These are phyloP conservation scores for Scheffersomyces cryptocercus DNA, from an alignment of 1,139 yeast species.

Conservation along the genomic window DNA sequence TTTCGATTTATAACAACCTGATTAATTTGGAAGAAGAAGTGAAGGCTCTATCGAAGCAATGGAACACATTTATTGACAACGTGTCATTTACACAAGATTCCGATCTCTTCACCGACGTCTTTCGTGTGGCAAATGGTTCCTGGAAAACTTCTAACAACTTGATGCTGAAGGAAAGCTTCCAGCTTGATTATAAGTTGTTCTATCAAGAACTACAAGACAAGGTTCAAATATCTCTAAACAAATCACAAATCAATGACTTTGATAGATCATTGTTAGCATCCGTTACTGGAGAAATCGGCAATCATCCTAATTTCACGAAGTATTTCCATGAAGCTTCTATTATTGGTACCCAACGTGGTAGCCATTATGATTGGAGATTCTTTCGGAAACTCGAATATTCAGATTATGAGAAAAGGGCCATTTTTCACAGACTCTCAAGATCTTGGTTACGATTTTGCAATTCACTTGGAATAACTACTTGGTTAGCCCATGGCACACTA, in stretches of 20 bases:
- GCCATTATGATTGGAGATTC: slow-evolving; percentile 44
- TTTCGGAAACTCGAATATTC: slow-evolving; percentile 28
- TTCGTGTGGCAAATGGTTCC: background rate
- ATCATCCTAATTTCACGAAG: slow-evolving; percentile 5
- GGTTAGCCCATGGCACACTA: slow-evolving; percentile 64
- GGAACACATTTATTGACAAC: background rate
- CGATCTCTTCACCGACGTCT: slow-evolving; percentile 1
- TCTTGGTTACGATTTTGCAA: slow-evolving; percentile 58
- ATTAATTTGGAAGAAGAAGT: background rate
- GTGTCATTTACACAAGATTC: background rate
- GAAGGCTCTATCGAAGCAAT: background rate
- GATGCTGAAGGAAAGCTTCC: slow-evolving; percentile 4
- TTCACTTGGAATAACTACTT: slow-evolving; percentile 43
- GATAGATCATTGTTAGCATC: slow-evolving; percentile 6
- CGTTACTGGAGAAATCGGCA: background rate
- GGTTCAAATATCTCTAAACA: slow-evolving; percentile 5
- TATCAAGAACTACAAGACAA: slow-evolving; percentile 4
- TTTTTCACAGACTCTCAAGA: slow-evolving; percentile 47
- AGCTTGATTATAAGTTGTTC: slow-evolving; percentile 7
- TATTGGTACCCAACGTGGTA: slow-evolving; percentile 41
- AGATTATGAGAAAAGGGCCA: slow-evolving; percentile 40
- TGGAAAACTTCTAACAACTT: no score
- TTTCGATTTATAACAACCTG: background rate
- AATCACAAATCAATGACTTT: slow-evolving; percentile 17
- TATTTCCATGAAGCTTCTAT: slow-evolving; percentile 34